A percentile compares a stretch with the other conserved stretches of the same genome.
Conservation (phyloP, 495 filamentous ascomycete genomes). For the Xeromyces bisporus region DNA sequence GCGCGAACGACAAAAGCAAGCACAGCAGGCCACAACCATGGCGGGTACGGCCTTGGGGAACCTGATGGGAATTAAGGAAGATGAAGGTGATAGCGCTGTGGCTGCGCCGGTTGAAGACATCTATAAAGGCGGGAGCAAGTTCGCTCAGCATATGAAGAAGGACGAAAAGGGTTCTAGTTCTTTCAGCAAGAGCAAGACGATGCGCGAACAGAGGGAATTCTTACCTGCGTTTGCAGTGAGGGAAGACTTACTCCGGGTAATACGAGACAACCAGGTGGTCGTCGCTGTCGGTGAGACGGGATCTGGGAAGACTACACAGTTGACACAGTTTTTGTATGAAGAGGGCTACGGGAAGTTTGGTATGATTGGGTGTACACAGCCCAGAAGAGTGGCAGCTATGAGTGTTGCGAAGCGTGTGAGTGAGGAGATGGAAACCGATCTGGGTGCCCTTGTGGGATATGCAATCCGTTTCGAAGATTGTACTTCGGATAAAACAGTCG, state of each 20-base stretch:
- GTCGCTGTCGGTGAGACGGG: conserved; percentile 95
- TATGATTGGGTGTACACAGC: conserved; percentile 91
- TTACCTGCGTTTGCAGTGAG: conserved; percentile 93
- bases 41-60: conserved; percentile 87
- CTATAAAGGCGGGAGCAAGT: conserved; percentile 56
- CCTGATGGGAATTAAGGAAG: conserved; percentile 86
- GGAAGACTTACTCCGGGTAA: conserved; percentile 86
- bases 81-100: conserved; percentile 78
- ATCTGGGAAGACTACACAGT: conserved; percentile 90
- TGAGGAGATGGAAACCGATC: conserved; percentile 96
- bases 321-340: conserved; percentile 90
- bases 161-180: conserved; percentile 65
- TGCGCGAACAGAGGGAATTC: conserved; percentile 84
- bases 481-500: conserved; percentile 80
- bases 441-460: conserved; percentile 83
- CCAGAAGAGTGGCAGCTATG: conserved; percentile 92
- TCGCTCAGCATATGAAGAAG: conserved; percentile 80
- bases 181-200: conserved; percentile 82
- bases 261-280: conserved; percentile 91
- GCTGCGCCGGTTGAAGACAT: conserved; percentile 60
- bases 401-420: conserved; percentile 96
- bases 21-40: conserved; percentile 86
- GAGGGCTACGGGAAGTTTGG: conserved; percentile 77
- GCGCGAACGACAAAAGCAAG: conserved; percentile 85
- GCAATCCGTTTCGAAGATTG: conserved; percentile 99